phyloP scores from a whole-genome alignment of 306 rosid species.

The Glycine soja region DNA sequence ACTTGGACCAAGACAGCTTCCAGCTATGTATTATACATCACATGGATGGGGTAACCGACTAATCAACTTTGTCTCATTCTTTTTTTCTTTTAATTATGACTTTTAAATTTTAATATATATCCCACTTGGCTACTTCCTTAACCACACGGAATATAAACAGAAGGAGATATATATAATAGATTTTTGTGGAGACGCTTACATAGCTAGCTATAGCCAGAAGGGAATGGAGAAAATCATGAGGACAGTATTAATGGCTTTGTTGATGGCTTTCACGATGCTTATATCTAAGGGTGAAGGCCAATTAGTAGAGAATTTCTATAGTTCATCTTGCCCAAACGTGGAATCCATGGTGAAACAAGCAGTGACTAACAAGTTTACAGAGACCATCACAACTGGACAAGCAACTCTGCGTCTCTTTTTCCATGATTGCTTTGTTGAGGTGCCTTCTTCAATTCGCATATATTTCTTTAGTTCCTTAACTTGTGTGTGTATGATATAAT shows the following conservation, averaged over 20 bases:
- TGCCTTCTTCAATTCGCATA: slow-evolving; percentile 18
- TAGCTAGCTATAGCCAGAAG: background rate
- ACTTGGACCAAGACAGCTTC: slow-evolving; percentile 36
- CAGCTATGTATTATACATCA: slow-evolving; percentile 24
- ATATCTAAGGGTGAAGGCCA: slow-evolving; percentile 52
- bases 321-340: slow-evolving; percentile 68
- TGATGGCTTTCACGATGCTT: slow-evolving; percentile 33
- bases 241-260: slow-evolving; percentile 37
- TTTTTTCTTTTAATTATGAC: too few relatives aligned
- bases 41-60: slow-evolving; percentile 39
- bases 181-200: background rate
- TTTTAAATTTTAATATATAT: background rate
- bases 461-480: too few relatives aligned
- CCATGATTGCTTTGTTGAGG: slow-evolving; percentile 91
- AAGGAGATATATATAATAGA: background rate
- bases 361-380: slow-evolving; percentile 63
- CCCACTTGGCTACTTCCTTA: background rate
- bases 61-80: slow-evolving; percentile 34
- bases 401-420: slow-evolving; percentile 83
- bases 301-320: slow-evolving; percentile 66
- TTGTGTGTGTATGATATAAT: too few relatives aligned
- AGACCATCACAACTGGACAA: slow-evolving; percentile 64
- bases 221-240: slow-evolving; percentile 20
- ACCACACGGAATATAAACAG: slow-evolving; percentile 1
- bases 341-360: slow-evolving; percentile 70